Percentiles rank a stretch among this genome's conserved stretches.
phyloP scores from a whole-genome alignment of 768 basidiomycete species.

The Suillus cothurnatus region DNA sequence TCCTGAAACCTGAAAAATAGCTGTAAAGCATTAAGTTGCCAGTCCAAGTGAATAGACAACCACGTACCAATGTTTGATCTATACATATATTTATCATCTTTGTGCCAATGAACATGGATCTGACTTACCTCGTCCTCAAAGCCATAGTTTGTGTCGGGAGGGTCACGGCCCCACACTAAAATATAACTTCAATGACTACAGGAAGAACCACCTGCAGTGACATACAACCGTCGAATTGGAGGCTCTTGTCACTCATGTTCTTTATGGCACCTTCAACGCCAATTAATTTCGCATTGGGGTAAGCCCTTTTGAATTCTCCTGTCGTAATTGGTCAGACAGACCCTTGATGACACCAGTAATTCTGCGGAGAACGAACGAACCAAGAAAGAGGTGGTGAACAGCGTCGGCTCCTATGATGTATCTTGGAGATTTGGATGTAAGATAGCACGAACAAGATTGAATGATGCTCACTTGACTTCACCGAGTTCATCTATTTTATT shows the following conservation, averaged over 20 bases:
- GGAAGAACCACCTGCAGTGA: constrained; percentile 5
- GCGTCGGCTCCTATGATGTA: constrained; percentile 61
- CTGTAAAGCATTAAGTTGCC: constrained; percentile 31
- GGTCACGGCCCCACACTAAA: constrained; percentile 63
- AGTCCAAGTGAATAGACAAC: background rate
- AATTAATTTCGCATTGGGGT: constrained; percentile 70
- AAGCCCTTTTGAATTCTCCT: constrained; percentile 70
- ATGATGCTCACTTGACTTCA: constrained; percentile 56
- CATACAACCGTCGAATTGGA: constrained; percentile 67
- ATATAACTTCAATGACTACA: constrained; percentile 3
- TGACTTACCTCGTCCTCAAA: constrained; percentile 70
- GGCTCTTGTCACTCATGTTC: constrained; percentile 52
- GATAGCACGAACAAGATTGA: constrained; percentile 1
- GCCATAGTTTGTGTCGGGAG: constrained; percentile 66
- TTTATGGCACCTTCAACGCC: constrained; percentile 59
- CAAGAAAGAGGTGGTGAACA: constrained; percentile 61
- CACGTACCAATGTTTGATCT: constrained; percentile 55
- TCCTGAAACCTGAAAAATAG: constrained; percentile 70
- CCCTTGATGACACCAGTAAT: constrained; percentile 24
- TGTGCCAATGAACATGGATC: background rate
- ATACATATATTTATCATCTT: background rate
- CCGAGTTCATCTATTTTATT: constrained; percentile 63
- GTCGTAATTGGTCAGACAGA: constrained; percentile 22
- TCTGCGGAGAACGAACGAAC: constrained; percentile 33
- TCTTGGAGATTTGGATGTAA: constrained; percentile 30